A percentile compares a stretch with the other conserved stretches of the same genome.
phyloP scores from a whole-genome alignment of 768 basidiomycete species.

The Leccinum olivaceopallidum region DNA sequence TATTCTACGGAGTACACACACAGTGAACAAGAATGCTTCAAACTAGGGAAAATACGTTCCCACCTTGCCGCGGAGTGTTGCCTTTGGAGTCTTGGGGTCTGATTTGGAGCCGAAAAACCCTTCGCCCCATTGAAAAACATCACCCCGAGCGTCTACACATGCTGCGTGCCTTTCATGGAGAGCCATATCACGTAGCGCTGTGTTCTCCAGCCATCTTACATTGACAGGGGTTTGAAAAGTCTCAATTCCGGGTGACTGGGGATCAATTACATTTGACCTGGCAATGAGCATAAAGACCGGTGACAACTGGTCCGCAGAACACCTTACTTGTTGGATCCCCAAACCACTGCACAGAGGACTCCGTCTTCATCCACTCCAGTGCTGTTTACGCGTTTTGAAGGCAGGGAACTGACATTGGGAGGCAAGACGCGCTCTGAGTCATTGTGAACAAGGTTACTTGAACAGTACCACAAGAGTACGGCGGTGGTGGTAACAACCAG shows the following conservation, averaged over 20 bases:
- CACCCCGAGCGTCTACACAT: conserved; percentile 57
- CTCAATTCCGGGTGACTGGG: conserved; percentile 39
- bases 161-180: conserved; percentile 68
- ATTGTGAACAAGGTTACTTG: conserved; percentile 36
- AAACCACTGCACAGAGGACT: conserved; percentile 53
- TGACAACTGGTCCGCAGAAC: not conserved
- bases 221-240: conserved; percentile 50
- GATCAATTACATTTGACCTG: conserved; percentile 50
- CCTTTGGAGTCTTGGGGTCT: conserved; percentile 40
- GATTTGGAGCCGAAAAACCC: conserved; percentile 49
- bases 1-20: conserved; percentile 49
- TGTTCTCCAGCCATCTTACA: conserved; percentile 59
- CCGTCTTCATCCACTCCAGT: conserved; percentile 28
- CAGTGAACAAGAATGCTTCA: not conserved
- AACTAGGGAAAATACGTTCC: conserved; percentile 6
- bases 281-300: conserved; percentile 3
- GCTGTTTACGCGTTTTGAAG: conserved; percentile 17
- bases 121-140: conserved; percentile 84
- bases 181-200: conserved; percentile 72
- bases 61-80: conserved; percentile 69
- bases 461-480: conserved; percentile 41
- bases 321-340: conserved; percentile 75
- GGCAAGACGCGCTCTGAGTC: conserved; percentile 27
- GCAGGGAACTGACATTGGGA: conserved; percentile 1
- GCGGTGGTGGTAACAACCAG: conserved; percentile 26